phyloP scores from a whole-genome alignment of 2,329 filamentous ascomycete genomes.

The Beauveria medogensis region DNA sequence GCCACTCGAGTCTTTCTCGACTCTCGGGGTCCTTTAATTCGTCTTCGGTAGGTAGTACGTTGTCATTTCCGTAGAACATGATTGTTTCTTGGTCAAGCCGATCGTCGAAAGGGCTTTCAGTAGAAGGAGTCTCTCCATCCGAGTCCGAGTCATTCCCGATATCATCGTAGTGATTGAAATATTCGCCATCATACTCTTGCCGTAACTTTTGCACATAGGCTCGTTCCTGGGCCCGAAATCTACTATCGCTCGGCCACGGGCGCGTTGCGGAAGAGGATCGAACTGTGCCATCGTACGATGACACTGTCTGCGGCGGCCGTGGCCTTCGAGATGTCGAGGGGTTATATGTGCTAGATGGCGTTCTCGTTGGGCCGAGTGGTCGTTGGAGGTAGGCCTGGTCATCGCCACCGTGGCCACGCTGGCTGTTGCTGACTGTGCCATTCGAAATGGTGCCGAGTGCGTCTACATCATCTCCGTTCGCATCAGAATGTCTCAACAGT shows the following conservation, averaged over 20 bases:
- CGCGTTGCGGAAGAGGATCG: slow-evolving; percentile 47
- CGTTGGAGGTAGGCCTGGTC: slow-evolving; percentile 43
- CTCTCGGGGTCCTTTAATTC: slow-evolving; percentile 84
- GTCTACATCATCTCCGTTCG: slow-evolving; percentile 16
- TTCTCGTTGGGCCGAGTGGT: slow-evolving; percentile 60
- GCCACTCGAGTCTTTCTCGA: slow-evolving; percentile 90
- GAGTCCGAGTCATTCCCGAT: slow-evolving; percentile 73
- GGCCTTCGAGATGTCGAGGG: slow-evolving; percentile 52
- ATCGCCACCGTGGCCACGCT: slow-evolving; percentile 29
- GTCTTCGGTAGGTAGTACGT: slow-evolving; percentile 79
- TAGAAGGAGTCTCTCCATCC: slow-evolving; percentile 83
- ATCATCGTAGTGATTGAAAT: slow-evolving; percentile 60
- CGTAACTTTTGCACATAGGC: slow-evolving; percentile 90
- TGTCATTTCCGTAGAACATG: slow-evolving; percentile 86
- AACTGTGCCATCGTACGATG: slow-evolving; percentile 36
- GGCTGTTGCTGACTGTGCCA: slow-evolving; percentile 29
- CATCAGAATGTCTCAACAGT: slow-evolving; percentile 36
- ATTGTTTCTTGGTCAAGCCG: slow-evolving; percentile 86
- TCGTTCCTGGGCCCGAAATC: slow-evolving; percentile 64
- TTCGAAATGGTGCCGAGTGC: slow-evolving; percentile 32
- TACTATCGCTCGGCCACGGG: slow-evolving; percentile 35
- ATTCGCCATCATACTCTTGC: slow-evolving; percentile 57
- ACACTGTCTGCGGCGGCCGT: slow-evolving; percentile 30
- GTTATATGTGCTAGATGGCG: slow-evolving; percentile 73
- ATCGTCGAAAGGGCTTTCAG: slow-evolving; percentile 77